phyloP scores from a whole-genome alignment of 1,139 yeast species.

The Trichomonascaceae sp. region DNA sequence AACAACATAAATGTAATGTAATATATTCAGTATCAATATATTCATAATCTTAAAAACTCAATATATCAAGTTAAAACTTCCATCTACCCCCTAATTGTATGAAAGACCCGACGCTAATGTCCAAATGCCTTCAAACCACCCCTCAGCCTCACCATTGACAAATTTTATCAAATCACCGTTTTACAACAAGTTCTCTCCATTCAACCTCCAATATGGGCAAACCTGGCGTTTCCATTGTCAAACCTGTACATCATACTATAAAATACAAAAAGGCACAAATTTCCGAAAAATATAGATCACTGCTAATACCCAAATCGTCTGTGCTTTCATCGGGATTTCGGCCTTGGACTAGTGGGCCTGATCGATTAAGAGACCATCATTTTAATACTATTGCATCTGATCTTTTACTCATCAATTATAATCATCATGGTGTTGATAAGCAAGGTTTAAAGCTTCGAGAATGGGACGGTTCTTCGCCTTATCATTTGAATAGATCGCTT shows the following conservation, averaged over 20 bases:
- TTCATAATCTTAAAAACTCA: too few relatives aligned
- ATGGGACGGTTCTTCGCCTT: constrained; percentile 90
- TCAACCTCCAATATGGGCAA: constrained; percentile 33
- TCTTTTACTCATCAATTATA: constrained; percentile 67
- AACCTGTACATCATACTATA: constrained; percentile 89
- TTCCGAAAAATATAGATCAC: constrained; percentile 55
- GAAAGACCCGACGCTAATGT: too few relatives aligned
- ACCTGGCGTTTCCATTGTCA: constrained; percentile 63
- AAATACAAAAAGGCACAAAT: constrained; percentile 60
- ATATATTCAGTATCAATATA: too few relatives aligned
- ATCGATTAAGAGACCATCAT: constrained; percentile 76
- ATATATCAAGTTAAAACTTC: neutral
- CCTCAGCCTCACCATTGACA: neutral
- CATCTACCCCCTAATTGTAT: too few relatives aligned
- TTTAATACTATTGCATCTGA: constrained; percentile 68
- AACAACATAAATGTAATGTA: too few relatives aligned
- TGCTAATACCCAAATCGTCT: constrained; percentile 52
- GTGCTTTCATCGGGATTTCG: constrained; percentile 56
- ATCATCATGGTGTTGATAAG: constrained; percentile 50
- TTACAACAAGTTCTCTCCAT: constrained; percentile 2
- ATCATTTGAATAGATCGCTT: constrained; percentile 71
- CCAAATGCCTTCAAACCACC: neutral
- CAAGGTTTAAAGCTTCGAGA: constrained; percentile 67
- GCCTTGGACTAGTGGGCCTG: constrained; percentile 69
- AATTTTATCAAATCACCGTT: neutral